Conservation (phyloP, 768 basidiomycete genomes). For the Naganishia friedmannii region DNA sequence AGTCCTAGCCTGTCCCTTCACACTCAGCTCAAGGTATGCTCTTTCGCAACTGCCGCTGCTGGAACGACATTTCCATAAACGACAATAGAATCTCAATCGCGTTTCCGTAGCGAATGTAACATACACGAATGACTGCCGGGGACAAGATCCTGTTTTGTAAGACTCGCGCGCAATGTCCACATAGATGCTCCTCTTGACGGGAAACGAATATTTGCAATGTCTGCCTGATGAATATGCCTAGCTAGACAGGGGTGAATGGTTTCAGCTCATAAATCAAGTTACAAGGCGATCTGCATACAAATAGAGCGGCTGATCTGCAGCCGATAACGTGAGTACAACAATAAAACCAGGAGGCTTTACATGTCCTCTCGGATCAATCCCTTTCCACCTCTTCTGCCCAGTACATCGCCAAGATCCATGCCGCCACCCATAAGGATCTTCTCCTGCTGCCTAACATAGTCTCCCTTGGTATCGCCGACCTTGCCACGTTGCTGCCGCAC, state of each 20-base stretch:
- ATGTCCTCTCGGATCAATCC: constrained; percentile 47
- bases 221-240: neutral
- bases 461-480: constrained; percentile 69
- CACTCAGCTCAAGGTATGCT: neutral
- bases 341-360: neutral
- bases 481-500: constrained; percentile 59
- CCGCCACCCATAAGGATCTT: constrained; percentile 75
- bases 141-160: neutral
- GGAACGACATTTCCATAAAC: neutral
- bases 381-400: constrained; percentile 48
- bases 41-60: neutral
- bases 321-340: neutral
- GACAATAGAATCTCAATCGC: neutral
- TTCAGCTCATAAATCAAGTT: neutral
- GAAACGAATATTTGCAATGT: neutral
- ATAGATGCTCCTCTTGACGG: neutral
- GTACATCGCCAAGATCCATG: constrained; percentile 47
- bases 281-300: neutral
- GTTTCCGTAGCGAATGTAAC: neutral
- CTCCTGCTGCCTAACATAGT: constrained; percentile 76
- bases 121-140: neutral
- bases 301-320: neutral
- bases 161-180: neutral
- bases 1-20: too few species aligned
- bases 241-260: neutral